A percentile compares a stretch with the other conserved stretches of the same genome.
These are phyloP conservation scores for Leishmania tarentolae DNA, from an alignment of 208 protist species.

Conservation along the genomic window DNA sequence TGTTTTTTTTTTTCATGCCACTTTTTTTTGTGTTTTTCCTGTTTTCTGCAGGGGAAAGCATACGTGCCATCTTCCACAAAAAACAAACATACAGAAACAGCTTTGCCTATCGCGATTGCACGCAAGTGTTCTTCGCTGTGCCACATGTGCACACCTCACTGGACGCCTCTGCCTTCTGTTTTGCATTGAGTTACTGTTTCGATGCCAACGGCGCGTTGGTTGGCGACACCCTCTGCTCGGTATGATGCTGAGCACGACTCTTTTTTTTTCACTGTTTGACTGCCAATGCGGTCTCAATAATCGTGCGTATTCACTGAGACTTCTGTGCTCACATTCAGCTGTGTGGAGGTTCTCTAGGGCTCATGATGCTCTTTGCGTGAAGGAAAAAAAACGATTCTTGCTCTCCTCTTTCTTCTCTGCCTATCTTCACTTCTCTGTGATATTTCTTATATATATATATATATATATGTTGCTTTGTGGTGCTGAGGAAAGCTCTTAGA, in stretches of 20 bases:
- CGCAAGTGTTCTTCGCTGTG: neutral
- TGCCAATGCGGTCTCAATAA: neutral
- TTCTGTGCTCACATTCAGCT: neutral
- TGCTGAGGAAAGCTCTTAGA: neutral
- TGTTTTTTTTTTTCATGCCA: slow-evolving; percentile 7
- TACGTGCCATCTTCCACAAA: neutral
- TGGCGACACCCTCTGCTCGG: neutral
- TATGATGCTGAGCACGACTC: neutral
- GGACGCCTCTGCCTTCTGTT: neutral
- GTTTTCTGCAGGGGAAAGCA: neutral
- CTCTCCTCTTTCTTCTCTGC: neutral
- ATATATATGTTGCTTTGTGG: neutral
- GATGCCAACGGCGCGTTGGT: neutral
- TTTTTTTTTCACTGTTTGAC: neutral
- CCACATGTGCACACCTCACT: neutral
- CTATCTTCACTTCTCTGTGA: neutral
- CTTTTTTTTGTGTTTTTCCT: neutral
- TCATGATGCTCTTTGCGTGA: neutral
- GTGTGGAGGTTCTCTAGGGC: neutral
- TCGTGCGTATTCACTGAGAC: neutral
- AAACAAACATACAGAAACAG: neutral
- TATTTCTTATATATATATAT: no score
- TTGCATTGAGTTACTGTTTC: neutral
- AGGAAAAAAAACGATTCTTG: neutral
- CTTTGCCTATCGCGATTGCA: neutral